Percentiles rank a stretch among this genome's conserved stretches.
Conservation (phyloP, 1,284 basidiomycete genomes). For the Cronartium quercuum region DNA sequence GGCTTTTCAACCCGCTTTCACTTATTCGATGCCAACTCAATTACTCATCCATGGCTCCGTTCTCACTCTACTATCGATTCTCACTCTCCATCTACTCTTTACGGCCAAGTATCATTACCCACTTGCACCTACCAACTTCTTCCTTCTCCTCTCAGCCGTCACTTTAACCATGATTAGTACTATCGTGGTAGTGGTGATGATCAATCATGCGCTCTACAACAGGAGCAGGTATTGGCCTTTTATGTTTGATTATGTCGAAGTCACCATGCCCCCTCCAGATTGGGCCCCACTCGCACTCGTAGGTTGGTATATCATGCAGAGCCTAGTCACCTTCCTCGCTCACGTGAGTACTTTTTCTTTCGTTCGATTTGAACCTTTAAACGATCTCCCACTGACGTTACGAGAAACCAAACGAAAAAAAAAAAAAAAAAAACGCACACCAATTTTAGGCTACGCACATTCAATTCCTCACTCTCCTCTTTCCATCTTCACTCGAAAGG, state of each 20-base stretch:
- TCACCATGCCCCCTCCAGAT: conserved; percentile 61
- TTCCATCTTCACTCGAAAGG: conserved; percentile 84
- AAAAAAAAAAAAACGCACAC: neutral
- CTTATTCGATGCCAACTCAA: conserved; percentile 82
- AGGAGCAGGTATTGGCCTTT: conserved; percentile 81
- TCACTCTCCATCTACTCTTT: conserved; percentile 86
- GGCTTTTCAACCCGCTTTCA: conserved; percentile 50
- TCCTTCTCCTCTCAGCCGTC: conserved; percentile 77
- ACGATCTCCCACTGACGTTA: neutral
- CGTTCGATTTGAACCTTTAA: neutral
- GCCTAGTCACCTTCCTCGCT: conserved; percentile 23
- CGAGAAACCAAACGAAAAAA: neutral
- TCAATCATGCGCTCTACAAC: conserved; percentile 59
- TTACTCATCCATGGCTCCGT: conserved; percentile 80
- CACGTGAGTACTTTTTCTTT: conserved; percentile 37
- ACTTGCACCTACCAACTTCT: conserved; percentile 82
- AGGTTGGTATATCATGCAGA: conserved; percentile 60
- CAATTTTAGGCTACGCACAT: conserved; percentile 79
- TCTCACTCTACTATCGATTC: conserved; percentile 75
- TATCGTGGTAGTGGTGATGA: conserved; percentile 68
- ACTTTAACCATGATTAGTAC: conserved; percentile 69
- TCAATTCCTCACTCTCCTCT: conserved; percentile 92
- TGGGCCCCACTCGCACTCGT: conserved; percentile 68
- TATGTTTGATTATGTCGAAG: conserved; percentile 76
- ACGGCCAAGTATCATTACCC: conserved; percentile 95